A percentile compares a stretch with the other conserved stretches of the same genome.
These are phyloP conservation scores for Aureococcus anophagefferens DNA, from an alignment of 108 stramenopile species.

Conservation along the genomic window DNA sequence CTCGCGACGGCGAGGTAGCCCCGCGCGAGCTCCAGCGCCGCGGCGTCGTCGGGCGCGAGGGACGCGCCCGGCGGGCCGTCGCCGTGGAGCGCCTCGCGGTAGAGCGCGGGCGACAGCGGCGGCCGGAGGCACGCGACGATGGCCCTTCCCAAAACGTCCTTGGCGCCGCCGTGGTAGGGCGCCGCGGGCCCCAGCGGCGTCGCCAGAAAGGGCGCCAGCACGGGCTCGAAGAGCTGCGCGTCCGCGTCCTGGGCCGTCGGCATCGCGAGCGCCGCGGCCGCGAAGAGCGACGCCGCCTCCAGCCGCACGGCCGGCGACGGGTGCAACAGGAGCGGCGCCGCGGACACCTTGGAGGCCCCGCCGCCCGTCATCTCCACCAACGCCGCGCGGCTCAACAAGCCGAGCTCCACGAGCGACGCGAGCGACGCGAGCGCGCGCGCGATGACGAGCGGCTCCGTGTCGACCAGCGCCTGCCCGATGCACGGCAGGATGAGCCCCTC, in stretches of 20 bases:
- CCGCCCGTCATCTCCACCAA: conserved; percentile 45
- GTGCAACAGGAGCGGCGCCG: conserved; percentile 54
- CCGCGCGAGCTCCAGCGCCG: too few relatives aligned
- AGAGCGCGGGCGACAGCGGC: too few relatives aligned
- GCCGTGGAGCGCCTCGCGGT: background rate
- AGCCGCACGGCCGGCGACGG: conserved; percentile 48
- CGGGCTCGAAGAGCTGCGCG: too few relatives aligned
- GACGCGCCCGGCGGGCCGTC: background rate
- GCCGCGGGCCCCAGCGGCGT: too few relatives aligned
- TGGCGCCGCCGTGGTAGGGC: too few relatives aligned
- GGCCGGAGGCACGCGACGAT: too few relatives aligned
- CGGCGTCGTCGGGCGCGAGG: too few relatives aligned
- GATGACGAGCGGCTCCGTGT: conserved; percentile 73
- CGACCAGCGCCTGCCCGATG: conserved; percentile 80
- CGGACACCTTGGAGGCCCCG: background rate
- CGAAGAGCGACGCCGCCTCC: conserved; percentile 37
- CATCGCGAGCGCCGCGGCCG: conserved; percentile 30
- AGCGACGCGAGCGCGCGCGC: conserved; percentile 58
- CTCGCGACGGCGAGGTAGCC: too few relatives aligned
- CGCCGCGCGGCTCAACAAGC: conserved; percentile 55
- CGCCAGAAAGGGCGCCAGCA: too few relatives aligned
- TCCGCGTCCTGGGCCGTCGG: too few relatives aligned
- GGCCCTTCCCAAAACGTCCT: too few relatives aligned
- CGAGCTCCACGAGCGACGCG: conserved; percentile 45
- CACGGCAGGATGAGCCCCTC: conserved; percentile 75